Base-by-base conservation (phyloP, 768 basidiomycete genomes). In the Rhodotorula graminis region DNA sequence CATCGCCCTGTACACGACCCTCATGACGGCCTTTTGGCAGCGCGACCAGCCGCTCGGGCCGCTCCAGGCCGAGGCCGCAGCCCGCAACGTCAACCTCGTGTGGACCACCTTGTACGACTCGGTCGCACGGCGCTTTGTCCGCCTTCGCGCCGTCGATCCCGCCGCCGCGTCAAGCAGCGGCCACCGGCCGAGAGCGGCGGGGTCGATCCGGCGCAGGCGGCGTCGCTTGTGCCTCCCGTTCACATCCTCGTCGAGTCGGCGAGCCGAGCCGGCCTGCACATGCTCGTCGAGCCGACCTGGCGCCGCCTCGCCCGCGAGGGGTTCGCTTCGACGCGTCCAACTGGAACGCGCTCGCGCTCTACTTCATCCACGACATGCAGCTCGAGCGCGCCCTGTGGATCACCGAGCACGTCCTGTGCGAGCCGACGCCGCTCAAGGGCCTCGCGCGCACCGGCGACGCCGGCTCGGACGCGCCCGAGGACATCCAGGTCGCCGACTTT, bases 281-380 rank as follows among this genome's bases (percentile, higher is more conserved):
- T 82, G 50, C 89, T 93, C 76, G 84, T 94, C 58, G 85, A 88
- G 25, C 78, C 79, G 7, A 83, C 85, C 0, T 97, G 95, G 93
- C 82, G 83, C n/a, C 79, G 82, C 44, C 84, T 91, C 62, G 85
- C 85, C 71, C 74, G 80, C 19, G 80, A 83, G 18, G 90, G 91
- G 3, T 89, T 94, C 76, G 84, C 84, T 92, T 93, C 80, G 91
- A 94, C 79, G 85, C 90, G 21, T 88, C 90, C 77, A 97, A 96
- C 80, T 98, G 92, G 90, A 96, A 95, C 78, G 88, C 91, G 77
- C 84, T 96, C 40, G 85, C 84, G 37, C 83, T 89, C 18, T 89
- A 88, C 23, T 84, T 94, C 33, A 84, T 92, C 52, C 87, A 90
- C 44, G 91, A 90, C 0, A 91, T 90, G 37, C 86, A 93, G 77